Evolutionary conservation across 2,329 filamentous ascomycete species (phyloP).

Genomic region (Pseudohalonectria lignicola): DNA sequence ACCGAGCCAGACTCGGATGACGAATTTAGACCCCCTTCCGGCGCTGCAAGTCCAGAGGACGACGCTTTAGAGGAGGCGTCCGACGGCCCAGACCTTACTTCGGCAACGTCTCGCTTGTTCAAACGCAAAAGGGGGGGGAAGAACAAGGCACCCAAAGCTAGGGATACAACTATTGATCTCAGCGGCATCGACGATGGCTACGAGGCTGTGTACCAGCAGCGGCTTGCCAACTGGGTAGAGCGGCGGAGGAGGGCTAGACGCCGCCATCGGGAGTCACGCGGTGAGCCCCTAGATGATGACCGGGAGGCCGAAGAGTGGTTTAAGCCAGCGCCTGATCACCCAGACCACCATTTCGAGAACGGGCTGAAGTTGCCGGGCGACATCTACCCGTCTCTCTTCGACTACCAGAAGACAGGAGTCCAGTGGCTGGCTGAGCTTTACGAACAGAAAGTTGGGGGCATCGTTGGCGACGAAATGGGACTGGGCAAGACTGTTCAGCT

Average conservation of each 20-base stretch:
- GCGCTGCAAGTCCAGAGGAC: slow-evolving; percentile 11
- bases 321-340: slow-evolving; percentile 71
- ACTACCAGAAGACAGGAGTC: slow-evolving; percentile 94
- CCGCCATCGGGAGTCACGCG: slow-evolving; percentile 19
- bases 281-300: slow-evolving; percentile 24
- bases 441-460: slow-evolving; percentile 80
- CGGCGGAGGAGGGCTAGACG: slow-evolving; percentile 30
- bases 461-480: slow-evolving; percentile 97
- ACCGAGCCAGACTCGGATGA: slow-evolving; percentile 25
- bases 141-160: slow-evolving; percentile 13
- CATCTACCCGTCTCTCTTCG: slow-evolving; percentile 83
- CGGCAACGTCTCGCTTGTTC: slow-evolving; percentile 20
- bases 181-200: slow-evolving; percentile 76
- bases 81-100: slow-evolving; percentile 14
- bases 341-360: slow-evolving; percentile 65
- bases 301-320: slow-evolving; percentile 59
- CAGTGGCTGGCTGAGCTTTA: slow-evolving; percentile 94
- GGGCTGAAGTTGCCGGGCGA: slow-evolving; percentile 79
- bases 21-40: slow-evolving; percentile 29
- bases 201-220: slow-evolving; percentile 65
- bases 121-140: slow-evolving; percentile 28
- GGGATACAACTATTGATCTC: slow-evolving; percentile 32
- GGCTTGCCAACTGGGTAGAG: slow-evolving; percentile 65
- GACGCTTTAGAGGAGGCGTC: slow-evolving; percentile 17
- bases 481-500: slow-evolving; percentile 79